Evolutionary conservation across 257 asterid genomes (phyloP).

Genomic region (Salvia hispanica): DNA sequence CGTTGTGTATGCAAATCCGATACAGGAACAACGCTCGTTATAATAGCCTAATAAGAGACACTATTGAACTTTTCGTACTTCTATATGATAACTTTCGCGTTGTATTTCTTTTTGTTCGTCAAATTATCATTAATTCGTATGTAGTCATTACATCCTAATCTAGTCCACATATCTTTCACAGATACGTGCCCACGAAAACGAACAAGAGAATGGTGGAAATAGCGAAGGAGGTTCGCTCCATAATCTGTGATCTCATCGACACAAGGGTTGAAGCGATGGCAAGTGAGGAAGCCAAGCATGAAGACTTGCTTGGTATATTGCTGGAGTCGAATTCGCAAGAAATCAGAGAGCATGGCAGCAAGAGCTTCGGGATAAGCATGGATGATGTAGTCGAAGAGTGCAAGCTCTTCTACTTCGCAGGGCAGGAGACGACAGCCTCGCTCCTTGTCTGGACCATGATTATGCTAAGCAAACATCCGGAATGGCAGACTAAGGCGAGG

Average conservation of each 20-base stretch:
- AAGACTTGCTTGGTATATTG: slow-evolving; percentile 38
- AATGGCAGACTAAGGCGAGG: slow-evolving; percentile 52
- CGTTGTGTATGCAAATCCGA: too few relatives aligned
- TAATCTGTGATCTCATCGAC: slow-evolving; percentile 30
- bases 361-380: slow-evolving; percentile 35
- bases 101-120: too few relatives aligned
- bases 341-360: slow-evolving; percentile 30
- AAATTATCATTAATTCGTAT: too few relatives aligned
- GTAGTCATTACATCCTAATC: too few relatives aligned
- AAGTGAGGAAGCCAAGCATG: slow-evolving; percentile 29
- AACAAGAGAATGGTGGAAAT: slow-evolving; percentile 48
- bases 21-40: too few relatives aligned
- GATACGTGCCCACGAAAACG: slow-evolving; percentile 43
- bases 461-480: slow-evolving; percentile 32
- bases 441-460: slow-evolving; percentile 49
- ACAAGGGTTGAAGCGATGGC: slow-evolving; percentile 33
- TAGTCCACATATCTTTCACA: slow-evolving; percentile 15
- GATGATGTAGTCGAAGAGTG: slow-evolving; percentile 49
- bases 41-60: too few relatives aligned
- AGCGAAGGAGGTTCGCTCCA: slow-evolving; percentile 25
- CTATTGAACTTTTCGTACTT: too few relatives aligned
- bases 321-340: slow-evolving; percentile 37
- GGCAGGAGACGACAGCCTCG: slow-evolving; percentile 46
- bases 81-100: too few relatives aligned
- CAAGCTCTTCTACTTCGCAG: slow-evolving; percentile 53